Base-by-base conservation (phyloP, 352 stramenopile species). In the Globisporangium irregulare region DNA sequence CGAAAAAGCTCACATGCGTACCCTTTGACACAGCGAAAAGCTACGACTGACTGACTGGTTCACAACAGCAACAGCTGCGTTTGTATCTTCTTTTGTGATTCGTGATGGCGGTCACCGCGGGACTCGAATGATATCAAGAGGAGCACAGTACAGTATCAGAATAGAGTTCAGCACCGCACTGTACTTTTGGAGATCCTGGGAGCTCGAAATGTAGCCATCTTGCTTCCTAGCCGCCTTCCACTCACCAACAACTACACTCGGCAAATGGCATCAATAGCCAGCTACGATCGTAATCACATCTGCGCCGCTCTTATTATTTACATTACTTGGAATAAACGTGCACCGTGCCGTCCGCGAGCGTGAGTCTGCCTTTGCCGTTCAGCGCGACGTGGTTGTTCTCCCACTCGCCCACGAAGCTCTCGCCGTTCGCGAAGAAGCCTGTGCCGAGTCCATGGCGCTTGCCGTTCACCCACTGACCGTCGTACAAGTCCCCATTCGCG, bases 321-420 rank as follows among this genome's bases (percentile, higher is more conserved):
- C 12, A 15, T 75, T 57, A 91, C 24, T 82, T 74, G 4, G 78
- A 59, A 53, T 92, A 93, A 3, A 87, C 79, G 36, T 94, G 86
- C 34, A 91, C 78, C 1, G 86, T 94, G 66, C 86, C 86, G 51
- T 92, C 83, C 14, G 78, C 80, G 15, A 93, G 71, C 27, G 81
- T 93, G 70, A 93, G 81, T 59, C 74, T 76, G 38, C 85, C 85
- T 9, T 85, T 80, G 41, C 86, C 86, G 60, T 83, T 89, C 3
- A 94, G 74, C n/a, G 86, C 82, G 14, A 94, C 84, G 67, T 94
- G 86, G 68, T 94, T 92, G 70, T 90, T 89, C 59, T 89, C 81
- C 80, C 86, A 92, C 64, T 92, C 81, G 59, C 86, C 86, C 50
- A 87, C 73, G 66, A 91, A 94, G 68, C 76, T 84, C 61, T 90